These are phyloP conservation scores for Malassezia globosa DNA, from an alignment of 1,284 basidiomycete genomes.

Conservation along the genomic window DNA sequence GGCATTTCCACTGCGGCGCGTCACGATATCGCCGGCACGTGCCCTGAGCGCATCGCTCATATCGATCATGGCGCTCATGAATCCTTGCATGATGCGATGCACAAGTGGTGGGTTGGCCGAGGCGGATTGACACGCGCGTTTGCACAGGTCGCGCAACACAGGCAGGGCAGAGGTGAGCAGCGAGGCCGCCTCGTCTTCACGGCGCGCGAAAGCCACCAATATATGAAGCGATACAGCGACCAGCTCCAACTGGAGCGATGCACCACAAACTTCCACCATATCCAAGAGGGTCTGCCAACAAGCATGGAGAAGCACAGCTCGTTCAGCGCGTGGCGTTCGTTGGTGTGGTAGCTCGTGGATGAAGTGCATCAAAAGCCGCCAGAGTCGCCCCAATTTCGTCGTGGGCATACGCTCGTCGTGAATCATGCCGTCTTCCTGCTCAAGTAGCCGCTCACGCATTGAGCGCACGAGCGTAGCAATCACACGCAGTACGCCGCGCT, in stretches of 20 bases:
- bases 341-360: conserved; percentile 13
- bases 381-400: conserved; percentile 59
- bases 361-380: conserved; percentile 65
- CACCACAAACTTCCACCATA: conserved; percentile 57
- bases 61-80: conserved; percentile 70
- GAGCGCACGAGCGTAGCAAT: conserved; percentile 58
- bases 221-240: conserved; percentile 68
- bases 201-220: conserved; percentile 57
- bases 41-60: conserved; percentile 74
- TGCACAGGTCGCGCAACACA: conserved; percentile 27
- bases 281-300: conserved; percentile 60
- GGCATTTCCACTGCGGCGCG: not conserved
- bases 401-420: conserved; percentile 18
- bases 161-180: conserved; percentile 28
- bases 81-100: conserved; percentile 61
- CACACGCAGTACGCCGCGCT: conserved; percentile 65
- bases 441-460: conserved; percentile 49
- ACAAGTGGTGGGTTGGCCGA: conserved; percentile 45
- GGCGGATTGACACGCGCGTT: conserved; percentile 25
- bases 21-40: conserved; percentile 56
- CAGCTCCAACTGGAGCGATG: conserved; percentile 59
- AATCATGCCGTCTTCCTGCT: conserved; percentile 21
- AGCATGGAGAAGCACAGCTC: conserved; percentile 57
- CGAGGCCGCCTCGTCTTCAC: conserved; percentile 34
- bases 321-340: conserved; percentile 20